Base-by-base conservation (phyloP, 768 basidiomycete species). In the Lentinula detonsa region DNA sequence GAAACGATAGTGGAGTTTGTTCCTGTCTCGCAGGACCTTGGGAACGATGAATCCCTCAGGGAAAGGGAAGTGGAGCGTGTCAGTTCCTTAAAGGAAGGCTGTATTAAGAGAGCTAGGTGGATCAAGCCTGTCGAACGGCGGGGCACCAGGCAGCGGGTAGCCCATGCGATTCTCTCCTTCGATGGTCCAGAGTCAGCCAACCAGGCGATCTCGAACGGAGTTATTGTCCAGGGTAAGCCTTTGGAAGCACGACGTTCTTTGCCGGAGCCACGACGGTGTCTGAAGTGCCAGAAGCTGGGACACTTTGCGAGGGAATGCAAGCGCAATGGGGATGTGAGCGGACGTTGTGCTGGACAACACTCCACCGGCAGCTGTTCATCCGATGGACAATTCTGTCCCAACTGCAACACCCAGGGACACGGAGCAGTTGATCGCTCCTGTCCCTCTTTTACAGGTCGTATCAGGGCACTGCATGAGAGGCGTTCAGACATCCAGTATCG, bases 371-470 rank as follows among this genome's bases (percentile, higher is more conserved):
- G 57, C 16, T 68, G 73, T 64, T 48, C 28, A 1, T 43, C 48
- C 13, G 61, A 58, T 4, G 45, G 43, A 15, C n/a, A 50, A 0
- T 56, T 55, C 9, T 75, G 73, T 53, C 49, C 62, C 0, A 72
- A 73, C 60, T 73, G 73, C 66, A 61, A 51, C 16, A 28, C 11
- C 0, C 28, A 48, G 2, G 72, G 71, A 1, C 74, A 75, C 53
- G 68, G 70, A 1, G 63, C 73, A 0, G 72, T 69, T 46, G 68
- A 72, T 55, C 28, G 69, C 0, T 8, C 4, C 0, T 73, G 72
- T 62, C 69, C 70, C 0, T 31, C 60, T 0, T 70, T 69, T 60
- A 6, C n/a, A 4, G 53, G 52, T 16, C 54, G 59, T n/a, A 21
- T 67, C 10, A 53, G 59, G 34, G 58, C 31, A 4, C 35, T 61